A percentile compares a stretch with the other conserved stretches of the same genome.
phyloP scores from a whole-genome alignment of 768 basidiomycete genomes.

The Tricholoma sp. region DNA sequence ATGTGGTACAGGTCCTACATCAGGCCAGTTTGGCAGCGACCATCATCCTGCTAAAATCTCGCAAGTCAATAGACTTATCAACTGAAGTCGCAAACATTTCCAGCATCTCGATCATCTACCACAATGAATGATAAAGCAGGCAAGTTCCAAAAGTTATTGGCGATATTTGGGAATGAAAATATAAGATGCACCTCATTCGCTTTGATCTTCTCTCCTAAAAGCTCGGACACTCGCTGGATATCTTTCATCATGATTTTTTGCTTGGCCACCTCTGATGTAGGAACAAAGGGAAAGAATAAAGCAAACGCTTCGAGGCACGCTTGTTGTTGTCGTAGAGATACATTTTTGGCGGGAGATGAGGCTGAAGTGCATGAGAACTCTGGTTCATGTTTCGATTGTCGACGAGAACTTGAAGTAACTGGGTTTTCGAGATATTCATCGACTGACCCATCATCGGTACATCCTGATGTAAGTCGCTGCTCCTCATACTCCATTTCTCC shows the following conservation, averaged over 20 bases:
- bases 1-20: neutral
- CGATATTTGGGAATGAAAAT: neutral
- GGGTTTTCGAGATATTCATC: conserved; percentile 29
- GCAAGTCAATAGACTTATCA: conserved; percentile 63
- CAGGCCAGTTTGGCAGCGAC: conserved; percentile 45
- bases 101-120: conserved; percentile 75
- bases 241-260: conserved; percentile 66
- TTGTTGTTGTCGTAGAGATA: conserved; percentile 49
- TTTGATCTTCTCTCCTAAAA: conserved; percentile 69
- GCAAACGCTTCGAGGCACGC: conserved; percentile 57
- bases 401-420: conserved; percentile 15
- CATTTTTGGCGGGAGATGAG: conserved; percentile 12
- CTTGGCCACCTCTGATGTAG: conserved; percentile 37
- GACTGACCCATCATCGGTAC: conserved; percentile 19
- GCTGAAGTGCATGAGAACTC: conserved; percentile 4
- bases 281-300: conserved; percentile 65
- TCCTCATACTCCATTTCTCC: conserved; percentile 15
- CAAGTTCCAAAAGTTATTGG: neutral
- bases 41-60: conserved; percentile 79
- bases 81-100: conserved; percentile 65
- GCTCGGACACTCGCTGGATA: conserved; percentile 50
- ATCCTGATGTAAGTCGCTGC: conserved; percentile 12
- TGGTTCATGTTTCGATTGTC: conserved; percentile 6
- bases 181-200: conserved; percentile 58
- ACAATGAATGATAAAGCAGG: neutral